phyloP scores from a whole-genome alignment of 1,284 basidiomycete genomes.

The Erythrobasidium hasegawianum region DNA sequence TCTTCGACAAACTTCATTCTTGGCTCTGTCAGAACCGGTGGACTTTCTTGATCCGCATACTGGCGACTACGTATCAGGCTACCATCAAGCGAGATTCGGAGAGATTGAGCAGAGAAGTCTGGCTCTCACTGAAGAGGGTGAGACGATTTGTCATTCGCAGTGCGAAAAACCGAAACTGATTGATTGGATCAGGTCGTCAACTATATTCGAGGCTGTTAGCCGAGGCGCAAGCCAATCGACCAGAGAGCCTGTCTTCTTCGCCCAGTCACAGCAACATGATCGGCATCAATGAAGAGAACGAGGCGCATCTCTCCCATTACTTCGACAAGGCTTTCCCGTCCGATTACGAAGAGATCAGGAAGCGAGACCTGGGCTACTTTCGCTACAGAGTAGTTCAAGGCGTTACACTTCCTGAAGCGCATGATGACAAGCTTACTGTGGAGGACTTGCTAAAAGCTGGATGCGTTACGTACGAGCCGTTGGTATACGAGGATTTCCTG shows the following conservation, averaged over 20 bases:
- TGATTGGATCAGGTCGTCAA: conserved; percentile 45
- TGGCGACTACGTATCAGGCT: conserved; percentile 34
- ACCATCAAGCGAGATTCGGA: conserved; percentile 52
- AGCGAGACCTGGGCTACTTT: conserved; percentile 46
- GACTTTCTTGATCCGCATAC: conserved; percentile 44
- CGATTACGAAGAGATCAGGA: conserved; percentile 44
- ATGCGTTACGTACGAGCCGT: conserved; percentile 46
- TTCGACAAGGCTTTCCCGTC: conserved; percentile 48
- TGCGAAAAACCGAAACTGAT: no score
- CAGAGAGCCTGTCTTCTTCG: conserved; percentile 23
- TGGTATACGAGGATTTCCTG: conserved; percentile 53
- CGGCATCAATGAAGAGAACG: conserved; percentile 38
- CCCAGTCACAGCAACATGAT: conserved; percentile 21
- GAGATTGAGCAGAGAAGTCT: conserved; percentile 53
- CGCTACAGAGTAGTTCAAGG: conserved; percentile 33
- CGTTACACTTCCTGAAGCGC: background rate
- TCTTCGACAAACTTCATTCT: conserved; percentile 52
- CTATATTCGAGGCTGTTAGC: conserved; percentile 46
- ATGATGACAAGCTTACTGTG: conserved; percentile 18
- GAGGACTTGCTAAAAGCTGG: conserved; percentile 46
- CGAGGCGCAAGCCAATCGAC: conserved; percentile 30
- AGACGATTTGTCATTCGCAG: no score
- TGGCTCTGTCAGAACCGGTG: conserved; percentile 51
- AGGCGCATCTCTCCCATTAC: conserved; percentile 38
- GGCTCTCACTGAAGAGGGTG: conserved; percentile 45